Conservation (phyloP, 1,284 basidiomycete genomes). For the Flammula alnicola region DNA sequence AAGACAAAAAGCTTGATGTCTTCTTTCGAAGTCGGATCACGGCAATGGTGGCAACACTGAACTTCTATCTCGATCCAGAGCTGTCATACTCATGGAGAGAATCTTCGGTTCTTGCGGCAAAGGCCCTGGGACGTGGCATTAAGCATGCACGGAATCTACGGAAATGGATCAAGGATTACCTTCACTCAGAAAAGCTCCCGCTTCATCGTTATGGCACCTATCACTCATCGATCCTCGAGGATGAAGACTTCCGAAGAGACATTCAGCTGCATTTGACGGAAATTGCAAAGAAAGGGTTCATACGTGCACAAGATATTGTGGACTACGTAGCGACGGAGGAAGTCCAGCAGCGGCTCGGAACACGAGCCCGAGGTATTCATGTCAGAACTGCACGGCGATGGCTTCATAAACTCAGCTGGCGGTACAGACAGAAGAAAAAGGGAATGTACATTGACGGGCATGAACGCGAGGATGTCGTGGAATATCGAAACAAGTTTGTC, state of each 20-base stretch:
- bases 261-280: slow-evolving; percentile 24
- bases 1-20: slow-evolving; percentile 24
- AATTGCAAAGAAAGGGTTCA: slow-evolving; percentile 25
- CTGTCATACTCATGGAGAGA: slow-evolving; percentile 32
- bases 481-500: slow-evolving; percentile 25
- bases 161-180: slow-evolving; percentile 25
- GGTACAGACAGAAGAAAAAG: slow-evolving; percentile 25
- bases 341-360: slow-evolving; percentile 23
- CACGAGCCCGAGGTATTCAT: slow-evolving; percentile 18
- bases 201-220: slow-evolving; percentile 23
- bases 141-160: slow-evolving; percentile 23
- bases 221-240: slow-evolving; percentile 23
- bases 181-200: slow-evolving; percentile 23
- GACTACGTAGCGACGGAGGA: slow-evolving; percentile 28
- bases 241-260: slow-evolving; percentile 27
- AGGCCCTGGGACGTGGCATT: slow-evolving; percentile 19
- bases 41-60: slow-evolving; percentile 34
- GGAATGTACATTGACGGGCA: slow-evolving; percentile 41
- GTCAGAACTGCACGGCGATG: slow-evolving; percentile 30
- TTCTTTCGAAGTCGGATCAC: slow-evolving; percentile 26
- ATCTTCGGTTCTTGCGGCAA: slow-evolving; percentile 27
- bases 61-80: slow-evolving; percentile 33
- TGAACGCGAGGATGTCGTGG: slow-evolving; percentile 37
- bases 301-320: slow-evolving; percentile 33
- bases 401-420: slow-evolving; percentile 31